These are phyloP conservation scores for Penicillium capsulatum DNA, from an alignment of 2,329 filamentous ascomycete genomes.

Conservation along the genomic window DNA sequence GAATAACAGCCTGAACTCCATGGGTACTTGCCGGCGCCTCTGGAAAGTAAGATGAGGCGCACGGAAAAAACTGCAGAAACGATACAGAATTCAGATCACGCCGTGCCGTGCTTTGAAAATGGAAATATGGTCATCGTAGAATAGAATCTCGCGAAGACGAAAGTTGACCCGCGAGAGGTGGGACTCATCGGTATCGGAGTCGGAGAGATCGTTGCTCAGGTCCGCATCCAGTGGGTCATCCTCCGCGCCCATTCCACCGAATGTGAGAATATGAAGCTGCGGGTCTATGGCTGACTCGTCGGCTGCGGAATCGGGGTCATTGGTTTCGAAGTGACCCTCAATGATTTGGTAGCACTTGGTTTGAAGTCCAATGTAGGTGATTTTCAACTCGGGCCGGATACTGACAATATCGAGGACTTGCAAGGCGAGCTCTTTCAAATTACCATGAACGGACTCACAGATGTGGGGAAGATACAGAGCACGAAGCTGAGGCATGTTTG, in stretches of 20 bases:
- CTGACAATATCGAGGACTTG: constrained; percentile 76
- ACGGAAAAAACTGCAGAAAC: background rate
- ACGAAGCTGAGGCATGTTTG: constrained; percentile 64
- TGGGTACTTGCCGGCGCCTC: background rate
- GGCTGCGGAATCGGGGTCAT: constrained; percentile 29
- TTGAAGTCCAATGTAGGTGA: constrained; percentile 74
- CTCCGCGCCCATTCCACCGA: constrained; percentile 28
- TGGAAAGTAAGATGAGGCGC: background rate
- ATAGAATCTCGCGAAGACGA: constrained; percentile 70
- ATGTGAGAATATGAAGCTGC: constrained; percentile 8
- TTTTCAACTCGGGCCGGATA: constrained; percentile 67
- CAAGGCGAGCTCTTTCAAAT: constrained; percentile 66
- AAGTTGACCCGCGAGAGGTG: constrained; percentile 46
- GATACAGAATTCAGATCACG: constrained; percentile 30
- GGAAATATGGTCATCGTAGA: constrained; percentile 77
- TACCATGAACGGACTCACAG: constrained; percentile 58
- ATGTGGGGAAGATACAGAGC: constrained; percentile 68
- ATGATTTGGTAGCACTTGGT: constrained; percentile 78
- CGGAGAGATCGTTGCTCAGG: constrained; percentile 23
- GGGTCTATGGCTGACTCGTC: constrained; percentile 44
- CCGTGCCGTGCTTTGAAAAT: constrained; percentile 74
- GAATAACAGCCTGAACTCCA: background rate
- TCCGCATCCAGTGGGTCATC: constrained; percentile 17
- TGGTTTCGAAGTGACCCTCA: constrained; percentile 50
- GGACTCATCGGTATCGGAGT: constrained; percentile 39